Evolutionary conservation across 495 filamentous ascomycete species (phyloP).

Genomic region (Hypoxylon lenormandii): DNA sequence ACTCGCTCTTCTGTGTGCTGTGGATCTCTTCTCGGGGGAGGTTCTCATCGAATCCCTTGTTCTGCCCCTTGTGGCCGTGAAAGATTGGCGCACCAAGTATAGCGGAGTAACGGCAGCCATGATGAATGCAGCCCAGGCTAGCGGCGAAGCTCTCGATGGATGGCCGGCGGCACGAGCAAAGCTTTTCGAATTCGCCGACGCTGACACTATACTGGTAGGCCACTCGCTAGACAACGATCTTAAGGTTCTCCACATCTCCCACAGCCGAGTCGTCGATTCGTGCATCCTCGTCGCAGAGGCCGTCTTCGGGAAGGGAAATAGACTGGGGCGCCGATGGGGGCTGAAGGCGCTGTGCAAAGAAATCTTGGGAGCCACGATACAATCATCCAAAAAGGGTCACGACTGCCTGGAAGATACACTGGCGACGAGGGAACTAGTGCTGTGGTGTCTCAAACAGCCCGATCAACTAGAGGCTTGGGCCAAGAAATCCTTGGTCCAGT

Average conservation of each 20-base stretch:
- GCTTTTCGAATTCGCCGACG: constrained; percentile 57
- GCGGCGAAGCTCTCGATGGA: constrained; percentile 38
- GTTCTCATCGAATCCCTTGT: constrained; percentile 61
- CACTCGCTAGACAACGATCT: constrained; percentile 47
- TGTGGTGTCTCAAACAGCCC: constrained; percentile 46
- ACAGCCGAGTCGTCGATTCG: constrained; percentile 51
- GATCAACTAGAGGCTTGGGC: constrained; percentile 30
- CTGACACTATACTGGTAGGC: constrained; percentile 50
- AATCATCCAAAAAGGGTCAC: constrained; percentile 43
- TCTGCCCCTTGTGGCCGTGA: constrained; percentile 52
- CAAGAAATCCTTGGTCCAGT: constrained; percentile 14
- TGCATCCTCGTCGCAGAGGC: constrained; percentile 41
- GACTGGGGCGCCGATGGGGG: constrained; percentile 24
- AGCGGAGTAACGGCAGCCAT: constrained; percentile 52
- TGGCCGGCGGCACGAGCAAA: constrained; percentile 49
- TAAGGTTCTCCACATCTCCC: constrained; percentile 44
- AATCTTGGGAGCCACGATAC: constrained; percentile 51
- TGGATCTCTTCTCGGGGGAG: constrained; percentile 61
- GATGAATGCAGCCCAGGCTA: constrained; percentile 22
- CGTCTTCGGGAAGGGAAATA: constrained; percentile 39
- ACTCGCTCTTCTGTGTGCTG: constrained; percentile 57
- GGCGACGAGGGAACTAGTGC: constrained; percentile 55
- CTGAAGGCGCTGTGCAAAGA: constrained; percentile 50
- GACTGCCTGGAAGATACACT: constrained; percentile 60
- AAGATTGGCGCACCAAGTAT: constrained; percentile 55